Evolutionary conservation across 192 early-diverging fungal species (phyloP).

Genomic region (Coemansia sp.): DNA sequence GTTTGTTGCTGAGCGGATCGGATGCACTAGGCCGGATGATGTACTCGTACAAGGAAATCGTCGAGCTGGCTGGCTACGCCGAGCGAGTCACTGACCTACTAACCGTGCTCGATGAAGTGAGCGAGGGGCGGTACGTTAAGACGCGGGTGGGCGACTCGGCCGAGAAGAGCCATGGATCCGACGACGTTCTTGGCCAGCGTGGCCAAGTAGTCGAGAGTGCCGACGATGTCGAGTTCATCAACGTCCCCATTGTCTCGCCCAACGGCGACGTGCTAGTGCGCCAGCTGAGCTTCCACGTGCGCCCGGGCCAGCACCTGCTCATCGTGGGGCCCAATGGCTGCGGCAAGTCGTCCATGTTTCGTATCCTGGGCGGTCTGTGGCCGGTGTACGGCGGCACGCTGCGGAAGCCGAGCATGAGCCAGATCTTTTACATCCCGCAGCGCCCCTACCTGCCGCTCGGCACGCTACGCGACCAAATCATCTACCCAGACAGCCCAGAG

Average conservation of each 20-base stretch:
- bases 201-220: slow-evolving; percentile 60
- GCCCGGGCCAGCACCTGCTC: slow-evolving; percentile 84
- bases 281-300: slow-evolving; percentile 79
- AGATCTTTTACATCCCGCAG: slow-evolving; percentile 98
- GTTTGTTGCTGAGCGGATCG: slow-evolving; percentile 66
- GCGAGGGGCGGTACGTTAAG: slow-evolving; percentile 72
- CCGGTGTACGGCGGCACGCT: slow-evolving; percentile 83
- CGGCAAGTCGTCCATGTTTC: slow-evolving; percentile 92
- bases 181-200: slow-evolving; percentile 53
- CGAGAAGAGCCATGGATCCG: slow-evolving; percentile 1
- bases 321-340: slow-evolving; percentile 95
- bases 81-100: slow-evolving; percentile 82
- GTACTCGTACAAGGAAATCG: slow-evolving; percentile 93
- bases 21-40: slow-evolving; percentile 80
- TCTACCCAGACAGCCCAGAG: slow-evolving; percentile 84
- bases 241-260: slow-evolving; percentile 91
- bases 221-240: slow-evolving; percentile 78
- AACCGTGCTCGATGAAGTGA: slow-evolving; percentile 83
- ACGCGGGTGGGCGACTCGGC: slow-evolving; percentile 44
- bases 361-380: slow-evolving; percentile 94
- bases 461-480: slow-evolving; percentile 93
- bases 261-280: slow-evolving; percentile 90
- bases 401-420: slow-evolving; percentile 67
- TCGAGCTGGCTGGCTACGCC: slow-evolving; percentile 92
- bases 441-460: slow-evolving; percentile 94